Evolutionary conservation across 345 rosid genomes (phyloP), one percentile per base, ranked within the genome.

Genomic region (Sapria himalayana): DNA sequence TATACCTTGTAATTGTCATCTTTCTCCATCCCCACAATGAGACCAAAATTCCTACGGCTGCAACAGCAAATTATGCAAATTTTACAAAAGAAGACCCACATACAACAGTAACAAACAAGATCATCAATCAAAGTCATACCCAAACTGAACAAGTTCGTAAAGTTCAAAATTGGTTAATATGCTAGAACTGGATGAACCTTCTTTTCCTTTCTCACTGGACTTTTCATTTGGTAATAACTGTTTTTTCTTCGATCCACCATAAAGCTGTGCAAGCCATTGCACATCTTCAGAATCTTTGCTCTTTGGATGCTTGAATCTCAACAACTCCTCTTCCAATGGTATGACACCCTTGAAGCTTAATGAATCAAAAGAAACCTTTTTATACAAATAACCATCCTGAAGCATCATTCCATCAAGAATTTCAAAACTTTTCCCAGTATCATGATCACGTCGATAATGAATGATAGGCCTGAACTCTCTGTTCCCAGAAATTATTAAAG

Each of bases 391-490:
- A 39, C 98, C 94, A 61, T 82, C 80, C 72, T 79, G 81, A 53
- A 89, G 67, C 85, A 82, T 72, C 70, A 79, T 18, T 34, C 81
- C 63, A 65, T 82, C 94, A 54, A 89, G 78, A 58, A 68, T 51
- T 64, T 89, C 75, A 65, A 74, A 72, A 45, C 47, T 39, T 36
- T 45, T 10, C 25, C 78, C 79, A 27, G 84, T 74, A 24, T 89
- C 94, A 40, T 93, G 94, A 55, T 82, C 98, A 51, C 85, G 81
- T 41, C 74, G 79, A 49, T 43, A 58, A 48, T 69, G 76, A 53
- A 89, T 70, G 42, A 79, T 70, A 57, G 98, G 94, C 36, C 84
- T 77, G 48, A 82, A 79, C 67, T 82, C 94, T 56, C 98, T 89
- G 58, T 45, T 55, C 15, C 39, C 24, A 7, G 10, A 12, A 22